Conservation (phyloP, 345 rosid genomes). For the Brassica juncea region DNA sequence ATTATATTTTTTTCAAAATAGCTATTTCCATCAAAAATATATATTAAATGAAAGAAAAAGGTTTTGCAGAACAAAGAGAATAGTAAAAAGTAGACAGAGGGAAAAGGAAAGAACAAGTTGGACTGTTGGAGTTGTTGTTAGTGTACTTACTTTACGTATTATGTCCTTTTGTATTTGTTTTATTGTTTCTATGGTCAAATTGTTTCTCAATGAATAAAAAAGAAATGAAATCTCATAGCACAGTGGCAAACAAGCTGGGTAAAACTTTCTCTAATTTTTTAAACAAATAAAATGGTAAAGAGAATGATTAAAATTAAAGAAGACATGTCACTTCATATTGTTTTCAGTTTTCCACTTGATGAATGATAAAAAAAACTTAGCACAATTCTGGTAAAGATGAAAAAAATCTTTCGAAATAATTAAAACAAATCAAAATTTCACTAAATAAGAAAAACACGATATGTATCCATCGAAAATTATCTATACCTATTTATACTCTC, state of each 20-base stretch:
- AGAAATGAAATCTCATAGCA: neutral
- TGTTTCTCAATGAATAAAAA: neutral
- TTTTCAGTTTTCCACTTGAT: constrained; percentile 22
- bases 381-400: constrained; percentile 8
- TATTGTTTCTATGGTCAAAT: constrained; percentile 16
- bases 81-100: constrained; percentile 25
- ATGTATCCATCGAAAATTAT: neutral
- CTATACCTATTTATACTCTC: neutral
- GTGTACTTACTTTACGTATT: constrained; percentile 38
- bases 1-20: neutral
- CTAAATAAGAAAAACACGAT: neutral
- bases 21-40: neutral
- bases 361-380: constrained; percentile 24
- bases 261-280: neutral
- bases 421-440: neutral
- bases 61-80: constrained; percentile 22
- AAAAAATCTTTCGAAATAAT: constrained; percentile 21
- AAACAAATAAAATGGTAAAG: neutral
- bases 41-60: constrained; percentile 15
- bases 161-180: constrained; percentile 27
- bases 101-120: constrained; percentile 22
- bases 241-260: neutral
- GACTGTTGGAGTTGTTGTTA: constrained; percentile 24
- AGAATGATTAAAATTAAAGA: constrained; percentile 3
- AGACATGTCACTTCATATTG: constrained; percentile 22